A percentile compares a stretch with the other conserved stretches of the same genome.
phyloP scores from a whole-genome alignment of 352 stramenopile genomes.

The Pythium apleroticum region DNA sequence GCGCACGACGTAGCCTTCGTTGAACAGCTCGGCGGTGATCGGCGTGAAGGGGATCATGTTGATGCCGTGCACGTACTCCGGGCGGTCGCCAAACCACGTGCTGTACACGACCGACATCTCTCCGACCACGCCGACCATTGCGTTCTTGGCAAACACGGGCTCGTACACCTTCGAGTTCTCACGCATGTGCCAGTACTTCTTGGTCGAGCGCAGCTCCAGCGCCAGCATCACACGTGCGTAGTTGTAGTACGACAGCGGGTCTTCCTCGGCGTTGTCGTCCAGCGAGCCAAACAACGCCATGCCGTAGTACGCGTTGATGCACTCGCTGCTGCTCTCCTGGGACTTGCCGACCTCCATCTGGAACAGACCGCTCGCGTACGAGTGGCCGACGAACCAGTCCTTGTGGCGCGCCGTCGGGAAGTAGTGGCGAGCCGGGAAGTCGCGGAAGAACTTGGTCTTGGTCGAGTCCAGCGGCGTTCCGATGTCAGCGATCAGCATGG shows the following conservation, averaged over 20 bases:
- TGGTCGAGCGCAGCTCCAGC: conserved; percentile 90
- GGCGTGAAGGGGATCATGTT: conserved; percentile 86
- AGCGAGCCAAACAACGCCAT: conserved; percentile 86
- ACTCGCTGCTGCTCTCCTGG: conserved; percentile 96
- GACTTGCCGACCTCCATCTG: conserved; percentile 93
- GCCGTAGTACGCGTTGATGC: conserved; percentile 95
- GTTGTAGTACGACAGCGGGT: conserved; percentile 63
- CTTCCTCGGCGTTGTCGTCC: conserved; percentile 34
- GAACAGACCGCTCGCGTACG: conserved; percentile 95
- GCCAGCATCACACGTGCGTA: conserved; percentile 91
- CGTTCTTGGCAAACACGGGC: conserved; percentile 67
- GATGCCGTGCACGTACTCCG: conserved; percentile 81
- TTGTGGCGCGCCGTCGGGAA: conserved; percentile 92
- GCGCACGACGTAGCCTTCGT: conserved; percentile 51
- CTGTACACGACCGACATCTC: conserved; percentile 79
- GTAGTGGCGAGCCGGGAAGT: conserved; percentile 50
- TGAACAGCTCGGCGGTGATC: conserved; percentile 58
- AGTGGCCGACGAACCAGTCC: conserved; percentile 96
- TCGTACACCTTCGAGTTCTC: conserved; percentile 76
- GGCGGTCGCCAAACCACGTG: conserved; percentile 79
- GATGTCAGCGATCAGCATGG: conserved; percentile 71
- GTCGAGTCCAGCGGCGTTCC: conserved; percentile 47
- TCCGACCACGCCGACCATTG: conserved; percentile 78
- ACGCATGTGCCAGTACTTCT: conserved; percentile 97
- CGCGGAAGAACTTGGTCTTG: conserved; percentile 50